Conservation (phyloP, 2,329 filamentous ascomycete species). For the Fusarium sarcochroum region DNA sequence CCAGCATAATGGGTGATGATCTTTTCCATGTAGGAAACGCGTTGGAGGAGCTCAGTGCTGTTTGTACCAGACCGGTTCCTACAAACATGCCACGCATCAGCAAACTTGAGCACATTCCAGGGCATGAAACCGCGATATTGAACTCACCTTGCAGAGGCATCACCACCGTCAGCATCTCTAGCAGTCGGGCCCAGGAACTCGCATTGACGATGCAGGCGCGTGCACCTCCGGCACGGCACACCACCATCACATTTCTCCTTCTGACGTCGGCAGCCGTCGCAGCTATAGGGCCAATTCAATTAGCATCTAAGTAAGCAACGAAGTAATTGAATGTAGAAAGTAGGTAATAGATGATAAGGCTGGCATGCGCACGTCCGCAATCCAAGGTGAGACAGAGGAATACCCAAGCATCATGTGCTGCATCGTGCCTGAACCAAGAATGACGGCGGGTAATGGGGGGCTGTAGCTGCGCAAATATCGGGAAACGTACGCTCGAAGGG, state of each 20-base stretch:
- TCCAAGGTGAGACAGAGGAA: conserved; percentile 10
- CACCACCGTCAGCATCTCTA: conserved; percentile 49
- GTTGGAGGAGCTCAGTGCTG: conserved; percentile 46
- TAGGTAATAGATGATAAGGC: conserved; percentile 4
- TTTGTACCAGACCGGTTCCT: conserved; percentile 45
- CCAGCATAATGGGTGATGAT: conserved; percentile 63
- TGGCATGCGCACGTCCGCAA: conserved; percentile 11
- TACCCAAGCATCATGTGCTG: conserved; percentile 4
- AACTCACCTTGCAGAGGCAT: conserved; percentile 42
- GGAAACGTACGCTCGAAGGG: conserved; percentile 47
- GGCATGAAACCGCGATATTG: background rate
- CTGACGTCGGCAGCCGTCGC: conserved; percentile 67
- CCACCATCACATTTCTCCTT: conserved; percentile 71
- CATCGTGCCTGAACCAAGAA: conserved; percentile 6
- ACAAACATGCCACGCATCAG: conserved; percentile 26
- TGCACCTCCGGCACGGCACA: conserved; percentile 66
- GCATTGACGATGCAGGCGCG: conserved; percentile 65
- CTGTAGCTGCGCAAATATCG: background rate
- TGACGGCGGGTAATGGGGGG: conserved; percentile 8
- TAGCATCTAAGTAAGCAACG: conserved; percentile 6
- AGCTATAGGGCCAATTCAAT: conserved; percentile 54
- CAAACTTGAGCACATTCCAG: background rate
- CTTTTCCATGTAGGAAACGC: conserved; percentile 58
- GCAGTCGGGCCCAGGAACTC: conserved; percentile 59
- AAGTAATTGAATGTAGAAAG: background rate